Evolutionary conservation across 2,329 filamentous ascomycete genomes (phyloP).

Genomic region (Colletotrichum chlorophyti): DNA sequence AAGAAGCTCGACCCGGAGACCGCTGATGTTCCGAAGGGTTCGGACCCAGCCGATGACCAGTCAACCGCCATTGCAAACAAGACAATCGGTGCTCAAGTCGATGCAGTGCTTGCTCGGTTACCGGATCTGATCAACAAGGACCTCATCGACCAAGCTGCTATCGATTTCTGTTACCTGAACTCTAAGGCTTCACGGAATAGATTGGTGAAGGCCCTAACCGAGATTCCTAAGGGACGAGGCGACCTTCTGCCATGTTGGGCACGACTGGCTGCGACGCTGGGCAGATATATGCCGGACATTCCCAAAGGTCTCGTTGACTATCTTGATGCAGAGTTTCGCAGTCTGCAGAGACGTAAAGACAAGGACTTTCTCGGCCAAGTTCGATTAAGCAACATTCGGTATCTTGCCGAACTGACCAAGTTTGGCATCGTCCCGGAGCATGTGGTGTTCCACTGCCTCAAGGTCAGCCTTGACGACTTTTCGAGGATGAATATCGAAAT

Average conservation of each 20-base stretch:
- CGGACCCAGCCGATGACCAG: conserved; percentile 73
- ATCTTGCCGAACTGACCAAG: conserved; percentile 95
- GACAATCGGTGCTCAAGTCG: conserved; percentile 95
- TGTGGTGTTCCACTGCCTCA: conserved; percentile 98
- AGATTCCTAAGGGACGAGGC: conserved; percentile 91
- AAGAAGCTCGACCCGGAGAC: conserved; percentile 72
- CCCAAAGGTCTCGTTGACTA: conserved; percentile 90
- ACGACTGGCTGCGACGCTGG: conserved; percentile 90
- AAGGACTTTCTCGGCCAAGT: conserved; percentile 98
- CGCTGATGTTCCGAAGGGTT: conserved; percentile 55
- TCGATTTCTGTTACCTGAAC: conserved; percentile 98
- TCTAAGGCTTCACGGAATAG: conserved; percentile 97
- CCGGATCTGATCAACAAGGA: conserved; percentile 93
- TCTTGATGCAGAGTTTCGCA: conserved; percentile 95
- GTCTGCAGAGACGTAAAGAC: conserved; percentile 93
- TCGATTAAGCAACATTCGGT: conserved; percentile 93
- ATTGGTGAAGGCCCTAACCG: conserved; percentile 89
- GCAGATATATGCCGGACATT: conserved; percentile 94
- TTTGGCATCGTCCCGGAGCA: conserved; percentile 98
- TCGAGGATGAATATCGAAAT: conserved; percentile 99
- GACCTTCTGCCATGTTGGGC: conserved; percentile 92
- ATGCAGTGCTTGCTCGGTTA: conserved; percentile 85
- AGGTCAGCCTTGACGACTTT: conserved; percentile 96
- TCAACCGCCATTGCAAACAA: conserved; percentile 97
- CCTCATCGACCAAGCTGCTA: conserved; percentile 86